Base-by-base conservation (phyloP, 1,284 basidiomycete species). In the Ganoderma lucidum region DNA sequence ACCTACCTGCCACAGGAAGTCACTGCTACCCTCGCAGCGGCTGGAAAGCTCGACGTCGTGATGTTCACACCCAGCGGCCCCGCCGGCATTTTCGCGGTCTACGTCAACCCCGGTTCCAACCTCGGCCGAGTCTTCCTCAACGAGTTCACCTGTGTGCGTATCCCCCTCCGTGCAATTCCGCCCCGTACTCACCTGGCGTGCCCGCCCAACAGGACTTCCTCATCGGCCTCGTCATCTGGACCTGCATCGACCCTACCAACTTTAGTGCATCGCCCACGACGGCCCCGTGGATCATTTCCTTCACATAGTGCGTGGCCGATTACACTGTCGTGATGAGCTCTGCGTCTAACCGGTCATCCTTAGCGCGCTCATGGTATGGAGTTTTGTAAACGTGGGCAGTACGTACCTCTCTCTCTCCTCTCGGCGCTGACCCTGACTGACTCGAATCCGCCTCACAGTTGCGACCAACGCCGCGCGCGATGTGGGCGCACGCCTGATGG, bases 381-480 rank as follows among this genome's bases (percentile, higher is more conserved):
- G 88, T 17, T 92, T 12, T 76, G 82, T 86, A 1, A 81, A 84
- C 4, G 82, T 84, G 41, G 85, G 85, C 62, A 75, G 89, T 88
- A 76, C 76, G 82, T 80, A 32, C 62, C 62, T 41, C 8, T 32
- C 39, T 37, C 32, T n/a, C 44, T n/a, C 19, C 6, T 19, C 8
- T 6, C 35, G 35, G 35, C 1, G 35, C 35, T 35, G 4, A 53
- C 55, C 19, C 58, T 68, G 39, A 62, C 68, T 28, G 32, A 41
- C 44, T 9, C 44, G 32, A 12, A 23, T 15, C 51, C 58, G 48
- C 45, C 23, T 39, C 64, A 6, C 67, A 89, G 87, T 92, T 69
- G 84, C 88, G 17, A 82, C 89, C 39, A 92, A 92, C 75, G 79
- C 89, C 2, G 90, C 90, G 28, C 88, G 91, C 74, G 91, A 92